These are phyloP conservation scores for Aureobasidium sp. DNA, from an alignment of 2,329 filamentous ascomycete genomes.

Conservation along the genomic window DNA sequence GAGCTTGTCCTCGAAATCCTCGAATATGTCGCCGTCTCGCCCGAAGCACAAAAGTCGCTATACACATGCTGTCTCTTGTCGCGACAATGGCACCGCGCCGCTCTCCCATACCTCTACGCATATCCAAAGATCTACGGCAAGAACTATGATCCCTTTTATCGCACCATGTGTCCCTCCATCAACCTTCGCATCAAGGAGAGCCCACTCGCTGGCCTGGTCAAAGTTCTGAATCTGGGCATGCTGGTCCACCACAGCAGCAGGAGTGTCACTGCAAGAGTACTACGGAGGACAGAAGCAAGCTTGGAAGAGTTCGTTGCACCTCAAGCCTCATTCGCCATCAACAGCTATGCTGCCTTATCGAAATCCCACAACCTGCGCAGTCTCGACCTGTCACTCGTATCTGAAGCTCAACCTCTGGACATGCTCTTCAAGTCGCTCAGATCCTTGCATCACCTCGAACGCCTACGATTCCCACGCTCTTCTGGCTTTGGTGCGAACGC, in stretches of 20 bases:
- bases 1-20: slow-evolving; percentile 49
- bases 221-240: slow-evolving; percentile 44
- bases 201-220: slow-evolving; percentile 45
- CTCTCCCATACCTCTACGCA: slow-evolving; percentile 47
- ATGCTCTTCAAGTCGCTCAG: slow-evolving; percentile 45
- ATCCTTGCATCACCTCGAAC: slow-evolving; percentile 38
- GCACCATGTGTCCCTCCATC: slow-evolving; percentile 48
- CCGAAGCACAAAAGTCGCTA: slow-evolving; percentile 41
- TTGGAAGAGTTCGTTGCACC: slow-evolving; percentile 52
- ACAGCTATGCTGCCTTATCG: slow-evolving; percentile 50
- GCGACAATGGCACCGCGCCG: slow-evolving; percentile 51
- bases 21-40: slow-evolving; percentile 33
- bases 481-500: slow-evolving; percentile 23
- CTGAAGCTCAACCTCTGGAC: slow-evolving; percentile 43
- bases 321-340: slow-evolving; percentile 50
- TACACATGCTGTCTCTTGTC: slow-evolving; percentile 47
- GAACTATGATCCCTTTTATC: slow-evolving; percentile 49
- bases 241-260: slow-evolving; percentile 55
- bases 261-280: slow-evolving; percentile 49
- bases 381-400: slow-evolving; percentile 49
- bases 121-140: slow-evolving; percentile 45
- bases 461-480: slow-evolving; percentile 35
- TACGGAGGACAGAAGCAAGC: slow-evolving; percentile 47
- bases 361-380: slow-evolving; percentile 46
- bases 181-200: slow-evolving; percentile 43